These are phyloP conservation scores for Cystobasidiaceae sp. DNA, from an alignment of 1,284 basidiomycete species.

Conservation along the genomic window DNA sequence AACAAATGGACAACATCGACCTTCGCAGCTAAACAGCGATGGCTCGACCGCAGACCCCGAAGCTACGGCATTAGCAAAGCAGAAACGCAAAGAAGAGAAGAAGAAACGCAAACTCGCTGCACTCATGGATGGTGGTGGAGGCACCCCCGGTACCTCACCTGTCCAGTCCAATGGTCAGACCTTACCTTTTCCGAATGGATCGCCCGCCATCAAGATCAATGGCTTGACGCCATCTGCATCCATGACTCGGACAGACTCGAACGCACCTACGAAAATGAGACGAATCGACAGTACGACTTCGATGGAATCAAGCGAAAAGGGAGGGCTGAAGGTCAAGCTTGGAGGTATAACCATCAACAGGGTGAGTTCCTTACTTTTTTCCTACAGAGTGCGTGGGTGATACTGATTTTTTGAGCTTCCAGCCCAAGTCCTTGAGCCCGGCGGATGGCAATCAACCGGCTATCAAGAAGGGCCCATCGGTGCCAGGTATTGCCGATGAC, in stretches of 20 bases:
- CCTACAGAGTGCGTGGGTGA: too few species aligned
- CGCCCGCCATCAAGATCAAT: constrained; percentile 11
- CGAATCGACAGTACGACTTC: constrained; percentile 11
- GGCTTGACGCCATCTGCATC: not conserved
- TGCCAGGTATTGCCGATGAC: constrained; percentile 27
- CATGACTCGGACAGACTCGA: constrained; percentile 4
- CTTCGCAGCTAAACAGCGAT: not conserved
- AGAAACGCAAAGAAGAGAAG: constrained; percentile 28
- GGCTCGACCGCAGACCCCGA: not conserved
- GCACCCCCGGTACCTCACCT: not conserved
- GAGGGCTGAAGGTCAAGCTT: constrained; percentile 10
- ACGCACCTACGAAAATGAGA: constrained; percentile 19
- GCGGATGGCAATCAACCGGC: not conserved
- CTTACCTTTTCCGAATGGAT: not conserved
- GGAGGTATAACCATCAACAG: constrained; percentile 12
- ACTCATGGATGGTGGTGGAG: not conserved
- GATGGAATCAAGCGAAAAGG: constrained; percentile 8
- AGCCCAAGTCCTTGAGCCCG: constrained; percentile 15
- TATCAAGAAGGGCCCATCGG: constrained; percentile 7
- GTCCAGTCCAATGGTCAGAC: not conserved
- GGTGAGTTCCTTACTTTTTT: not conserved
- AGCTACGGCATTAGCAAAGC: constrained; percentile 7
- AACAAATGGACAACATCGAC: not conserved
- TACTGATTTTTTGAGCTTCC: not conserved
- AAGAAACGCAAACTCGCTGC: constrained; percentile 22